A percentile compares a stretch with the other conserved stretches of the same genome.
Conservation (phyloP, 1,284 basidiomycete species). For the Phenoliferia sp. region DNA sequence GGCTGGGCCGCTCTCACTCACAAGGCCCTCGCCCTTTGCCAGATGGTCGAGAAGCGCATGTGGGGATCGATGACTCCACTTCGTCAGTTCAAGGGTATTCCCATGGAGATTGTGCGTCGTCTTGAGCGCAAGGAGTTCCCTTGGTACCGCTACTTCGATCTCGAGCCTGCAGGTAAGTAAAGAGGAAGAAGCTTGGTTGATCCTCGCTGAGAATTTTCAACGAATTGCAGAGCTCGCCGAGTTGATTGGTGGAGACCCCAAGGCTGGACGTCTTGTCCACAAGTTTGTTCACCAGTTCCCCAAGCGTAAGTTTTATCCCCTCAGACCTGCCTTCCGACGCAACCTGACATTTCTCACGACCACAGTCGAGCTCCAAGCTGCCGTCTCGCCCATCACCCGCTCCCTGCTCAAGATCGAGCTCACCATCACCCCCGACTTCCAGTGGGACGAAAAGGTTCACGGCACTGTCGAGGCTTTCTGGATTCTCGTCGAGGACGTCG, state of each 20-base stretch:
- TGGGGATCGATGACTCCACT: constrained; percentile 98
- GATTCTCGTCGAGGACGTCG: constrained; percentile 93
- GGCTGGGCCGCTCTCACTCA: constrained; percentile 96
- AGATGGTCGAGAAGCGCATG: constrained; percentile 71
- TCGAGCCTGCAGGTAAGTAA: constrained; percentile 49
- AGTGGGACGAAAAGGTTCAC: constrained; percentile 94
- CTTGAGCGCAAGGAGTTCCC: constrained; percentile 98
- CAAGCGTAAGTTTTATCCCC: constrained; percentile 63
- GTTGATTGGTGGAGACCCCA: constrained; percentile 75
- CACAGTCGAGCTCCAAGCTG: constrained; percentile 61
- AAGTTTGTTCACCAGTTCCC: constrained; percentile 96
- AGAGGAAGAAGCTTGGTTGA: background rate
- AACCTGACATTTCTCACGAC: constrained; percentile 7
- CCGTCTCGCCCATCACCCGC: constrained; percentile 88
- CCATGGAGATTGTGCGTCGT: constrained; percentile 78
- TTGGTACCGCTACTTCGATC: constrained; percentile 92
- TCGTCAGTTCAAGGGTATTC: constrained; percentile 88
- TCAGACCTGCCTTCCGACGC: background rate
- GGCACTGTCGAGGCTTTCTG: constrained; percentile 82
- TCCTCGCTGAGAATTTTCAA: background rate
- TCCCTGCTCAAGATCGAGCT: constrained; percentile 82
- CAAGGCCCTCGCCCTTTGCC: constrained; percentile 87
- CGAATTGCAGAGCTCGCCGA: constrained; percentile 72
- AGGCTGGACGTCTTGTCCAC: constrained; percentile 82
- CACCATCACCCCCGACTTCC: constrained; percentile 90